These are phyloP conservation scores for Phytophthora sojae DNA, from an alignment of 352 stramenopile species.

Conservation along the genomic window DNA sequence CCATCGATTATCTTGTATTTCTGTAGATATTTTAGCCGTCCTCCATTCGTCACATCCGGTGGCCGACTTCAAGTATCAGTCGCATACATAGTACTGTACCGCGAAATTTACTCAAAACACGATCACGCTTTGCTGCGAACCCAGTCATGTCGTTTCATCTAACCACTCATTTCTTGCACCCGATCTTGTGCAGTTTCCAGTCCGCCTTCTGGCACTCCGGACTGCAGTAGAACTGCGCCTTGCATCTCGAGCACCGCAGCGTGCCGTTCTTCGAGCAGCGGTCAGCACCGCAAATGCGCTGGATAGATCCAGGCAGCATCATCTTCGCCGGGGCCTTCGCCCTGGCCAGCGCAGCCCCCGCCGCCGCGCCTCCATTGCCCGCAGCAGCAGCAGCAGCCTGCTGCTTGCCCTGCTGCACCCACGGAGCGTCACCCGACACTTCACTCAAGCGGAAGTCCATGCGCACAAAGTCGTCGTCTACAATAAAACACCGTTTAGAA, in stretches of 20 bases:
- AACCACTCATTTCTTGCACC: conserved; percentile 54
- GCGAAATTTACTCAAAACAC: too few species aligned
- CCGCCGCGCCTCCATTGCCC: conserved; percentile 37
- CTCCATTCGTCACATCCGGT: too few species aligned
- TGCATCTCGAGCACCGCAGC: conserved; percentile 85
- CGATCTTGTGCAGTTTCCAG: conserved; percentile 85
- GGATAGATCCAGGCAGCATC: conserved; percentile 42
- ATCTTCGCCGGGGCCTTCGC: conserved; percentile 40
- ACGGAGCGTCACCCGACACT: conserved; percentile 67
- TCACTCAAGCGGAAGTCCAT: conserved; percentile 83
- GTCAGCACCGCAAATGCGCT: conserved; percentile 71
- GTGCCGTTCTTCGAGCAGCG: conserved; percentile 76
- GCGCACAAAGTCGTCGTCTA: conserved; percentile 86
- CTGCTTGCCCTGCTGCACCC: conserved; percentile 70
- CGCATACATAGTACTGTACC: too few species aligned
- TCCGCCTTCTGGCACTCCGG: conserved; percentile 84
- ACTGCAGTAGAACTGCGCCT: conserved; percentile 87
- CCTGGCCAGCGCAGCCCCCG: conserved; percentile 27
- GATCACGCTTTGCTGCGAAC: too few species aligned
- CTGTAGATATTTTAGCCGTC: too few species aligned
- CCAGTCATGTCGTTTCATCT: too few species aligned
- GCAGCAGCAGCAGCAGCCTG: conserved; percentile 47
- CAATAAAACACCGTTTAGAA: conserved; percentile 1
- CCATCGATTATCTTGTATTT: too few species aligned
- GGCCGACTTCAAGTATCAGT: too few species aligned